Conservation (phyloP, 306 rosid species). For the Cicer judaicum region DNA sequence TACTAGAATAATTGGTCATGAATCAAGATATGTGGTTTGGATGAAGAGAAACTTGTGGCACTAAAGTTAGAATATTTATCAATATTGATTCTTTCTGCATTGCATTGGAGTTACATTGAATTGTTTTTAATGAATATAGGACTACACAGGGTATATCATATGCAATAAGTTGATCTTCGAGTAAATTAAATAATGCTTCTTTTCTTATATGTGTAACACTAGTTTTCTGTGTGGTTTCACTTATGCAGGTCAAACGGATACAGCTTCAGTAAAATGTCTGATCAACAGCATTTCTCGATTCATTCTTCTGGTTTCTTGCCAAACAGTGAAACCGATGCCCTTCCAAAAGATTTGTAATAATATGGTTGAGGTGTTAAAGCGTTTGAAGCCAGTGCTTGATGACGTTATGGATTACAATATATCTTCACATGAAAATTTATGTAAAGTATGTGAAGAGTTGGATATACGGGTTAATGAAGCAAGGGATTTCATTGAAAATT, state of each 20-base stretch:
- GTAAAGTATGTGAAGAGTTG: conserved; percentile 74
- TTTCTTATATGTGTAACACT: conserved; percentile 28
- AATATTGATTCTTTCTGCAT: conserved; percentile 20
- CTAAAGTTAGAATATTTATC: conserved; percentile 33
- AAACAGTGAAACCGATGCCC: conserved; percentile 61
- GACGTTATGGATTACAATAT: conserved; percentile 63
- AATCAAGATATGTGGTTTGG: conserved; percentile 25
- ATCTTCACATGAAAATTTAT: conserved; percentile 56
- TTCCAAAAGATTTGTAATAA: conserved; percentile 70
- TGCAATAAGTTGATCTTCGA: background rate
- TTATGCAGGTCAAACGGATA: conserved; percentile 73
- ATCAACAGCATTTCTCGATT: conserved; percentile 93
- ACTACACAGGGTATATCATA: conserved; percentile 3
- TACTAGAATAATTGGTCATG: conserved; percentile 19
- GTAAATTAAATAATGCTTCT: background rate
- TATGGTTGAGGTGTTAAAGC: conserved; percentile 75
- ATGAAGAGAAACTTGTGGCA: conserved; percentile 40
- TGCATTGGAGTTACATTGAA: conserved; percentile 16
- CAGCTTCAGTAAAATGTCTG: conserved; percentile 73
- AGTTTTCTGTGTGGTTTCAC: conserved; percentile 43
- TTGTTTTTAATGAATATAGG: background rate
- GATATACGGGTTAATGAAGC: conserved; percentile 76
- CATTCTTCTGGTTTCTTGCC: conserved; percentile 86
- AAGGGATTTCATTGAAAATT: conserved; percentile 80
- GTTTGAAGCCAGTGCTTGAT: conserved; percentile 84